A percentile compares a stretch with the other conserved stretches of the same genome.
Conservation (phyloP, 2,329 filamentous ascomycete genomes). For the Pseudogymnoascus sp. region DNA sequence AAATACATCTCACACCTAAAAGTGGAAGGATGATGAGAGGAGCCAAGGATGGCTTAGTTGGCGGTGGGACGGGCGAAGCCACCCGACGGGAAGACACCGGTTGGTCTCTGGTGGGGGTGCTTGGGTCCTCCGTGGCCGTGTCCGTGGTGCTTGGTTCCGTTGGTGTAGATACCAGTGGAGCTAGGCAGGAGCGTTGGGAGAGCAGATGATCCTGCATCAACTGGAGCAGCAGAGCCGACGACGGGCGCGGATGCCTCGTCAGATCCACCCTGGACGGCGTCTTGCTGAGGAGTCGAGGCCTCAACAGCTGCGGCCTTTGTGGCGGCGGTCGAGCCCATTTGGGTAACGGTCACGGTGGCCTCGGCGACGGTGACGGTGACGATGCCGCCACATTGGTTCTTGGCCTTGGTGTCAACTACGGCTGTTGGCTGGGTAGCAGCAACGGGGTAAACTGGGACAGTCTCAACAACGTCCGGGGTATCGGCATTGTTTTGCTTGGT, state of each 20-base stretch:
- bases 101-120: background rate
- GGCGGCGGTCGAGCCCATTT: background rate
- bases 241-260: background rate
- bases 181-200: background rate
- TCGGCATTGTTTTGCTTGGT: background rate
- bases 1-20: slow-evolving; percentile 8
- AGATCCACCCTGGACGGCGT: background rate
- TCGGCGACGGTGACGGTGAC: background rate
- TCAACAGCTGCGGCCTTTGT: background rate
- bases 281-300: background rate
- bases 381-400: background rate
- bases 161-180: slow-evolving; percentile 4
- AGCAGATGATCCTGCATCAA: background rate
- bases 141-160: background rate
- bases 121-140: background rate
- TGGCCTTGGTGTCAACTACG: background rate
- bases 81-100: background rate
- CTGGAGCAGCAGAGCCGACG: background rate
- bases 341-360: background rate
- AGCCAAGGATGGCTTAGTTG: background rate
- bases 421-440: background rate
- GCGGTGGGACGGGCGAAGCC: background rate
- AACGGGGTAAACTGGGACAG: background rate
- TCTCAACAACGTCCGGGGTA: background rate
- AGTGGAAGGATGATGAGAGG: slow-evolving; percentile 3